phyloP scores from a whole-genome alignment of 208 protist genomes.

The Acanthamoeba healyi region DNA sequence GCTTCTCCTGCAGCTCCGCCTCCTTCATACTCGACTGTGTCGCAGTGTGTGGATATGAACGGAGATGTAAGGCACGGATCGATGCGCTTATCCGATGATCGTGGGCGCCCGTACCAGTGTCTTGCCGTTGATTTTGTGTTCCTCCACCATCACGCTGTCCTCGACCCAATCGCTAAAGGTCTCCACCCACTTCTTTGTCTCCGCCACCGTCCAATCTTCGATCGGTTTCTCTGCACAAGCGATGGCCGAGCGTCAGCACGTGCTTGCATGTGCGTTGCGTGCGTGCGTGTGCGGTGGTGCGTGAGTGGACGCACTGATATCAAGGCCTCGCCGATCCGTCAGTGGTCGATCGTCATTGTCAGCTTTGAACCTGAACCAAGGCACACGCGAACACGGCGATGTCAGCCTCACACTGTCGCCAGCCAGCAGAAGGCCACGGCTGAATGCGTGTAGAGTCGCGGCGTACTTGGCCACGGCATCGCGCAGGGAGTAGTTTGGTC shows the following conservation, averaged over 20 bases:
- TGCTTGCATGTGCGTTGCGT: too few species aligned
- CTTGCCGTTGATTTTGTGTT: constrained; percentile 33
- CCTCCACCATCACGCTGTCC: constrained; percentile 61
- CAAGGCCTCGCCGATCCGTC: constrained; percentile 17
- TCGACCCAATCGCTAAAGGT: constrained; percentile 45
- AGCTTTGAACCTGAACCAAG: neutral
- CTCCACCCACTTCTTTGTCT: constrained; percentile 40
- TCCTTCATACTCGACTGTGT: neutral
- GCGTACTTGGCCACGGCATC: constrained; percentile 39
- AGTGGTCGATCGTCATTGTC: neutral
- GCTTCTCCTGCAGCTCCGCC: constrained; percentile 37
- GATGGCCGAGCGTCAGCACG: too few species aligned
- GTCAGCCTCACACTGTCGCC: neutral
- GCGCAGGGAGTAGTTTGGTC: constrained; percentile 55
- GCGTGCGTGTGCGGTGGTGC: neutral
- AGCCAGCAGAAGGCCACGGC: neutral
- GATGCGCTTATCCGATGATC: neutral
- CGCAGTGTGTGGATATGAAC: neutral
- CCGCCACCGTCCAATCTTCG: constrained; percentile 16
- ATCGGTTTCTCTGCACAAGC: constrained; percentile 55
- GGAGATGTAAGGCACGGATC: neutral
- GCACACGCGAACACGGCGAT: neutral
- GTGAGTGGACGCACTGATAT: neutral
- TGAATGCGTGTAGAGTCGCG: neutral
- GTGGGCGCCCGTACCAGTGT: neutral